These are phyloP conservation scores for Cutaneotrichosporon cutaneum DNA, from an alignment of 1,284 basidiomycete species.

Conservation along the genomic window DNA sequence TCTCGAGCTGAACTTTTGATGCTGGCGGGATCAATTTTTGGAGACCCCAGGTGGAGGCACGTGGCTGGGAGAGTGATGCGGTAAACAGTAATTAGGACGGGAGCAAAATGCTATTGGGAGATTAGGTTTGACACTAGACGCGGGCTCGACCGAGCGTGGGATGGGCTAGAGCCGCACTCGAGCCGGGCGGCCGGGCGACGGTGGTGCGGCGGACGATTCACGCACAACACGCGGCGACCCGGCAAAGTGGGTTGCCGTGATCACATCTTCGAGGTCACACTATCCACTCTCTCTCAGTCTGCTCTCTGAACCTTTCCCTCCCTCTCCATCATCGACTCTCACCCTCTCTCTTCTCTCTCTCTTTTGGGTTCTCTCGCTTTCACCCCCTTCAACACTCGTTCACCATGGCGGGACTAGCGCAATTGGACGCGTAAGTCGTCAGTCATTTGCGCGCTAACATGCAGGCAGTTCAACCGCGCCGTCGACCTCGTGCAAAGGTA, in stretches of 20 bases:
- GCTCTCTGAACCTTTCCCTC: constrained; percentile 1
- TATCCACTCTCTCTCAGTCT: not conserved
- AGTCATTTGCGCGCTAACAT: constrained; percentile 5
- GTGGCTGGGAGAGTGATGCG: not conserved
- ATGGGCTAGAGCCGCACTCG: too few relatives aligned
- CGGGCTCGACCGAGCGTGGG: too few relatives aligned
- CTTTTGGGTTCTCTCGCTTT: not conserved
- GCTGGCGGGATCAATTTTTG: not conserved
- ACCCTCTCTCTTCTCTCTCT: constrained; percentile 8
- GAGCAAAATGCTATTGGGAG: not conserved
- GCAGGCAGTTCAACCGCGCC: constrained; percentile 80
- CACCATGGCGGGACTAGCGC: constrained; percentile 19
- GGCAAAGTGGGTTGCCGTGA: too few relatives aligned
- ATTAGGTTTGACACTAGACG: too few relatives aligned
- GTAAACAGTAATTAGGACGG: not conserved
- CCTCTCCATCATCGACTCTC: not conserved
- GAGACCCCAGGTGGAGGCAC: constrained; percentile 3
- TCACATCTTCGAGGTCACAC: too few relatives aligned
- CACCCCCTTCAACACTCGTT: not conserved
- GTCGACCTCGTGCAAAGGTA: constrained; percentile 83
- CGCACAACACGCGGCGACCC: too few relatives aligned
- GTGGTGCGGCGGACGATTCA: too few relatives aligned
- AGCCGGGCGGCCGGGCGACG: too few relatives aligned
- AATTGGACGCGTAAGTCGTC: constrained; percentile 35
- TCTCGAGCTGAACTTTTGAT: constrained; percentile 8